A percentile compares a stretch with the other conserved stretches of the same genome.
These are phyloP conservation scores for Colletotrichum agaves DNA, from an alignment of 2,329 filamentous ascomycete species.

Conservation along the genomic window DNA sequence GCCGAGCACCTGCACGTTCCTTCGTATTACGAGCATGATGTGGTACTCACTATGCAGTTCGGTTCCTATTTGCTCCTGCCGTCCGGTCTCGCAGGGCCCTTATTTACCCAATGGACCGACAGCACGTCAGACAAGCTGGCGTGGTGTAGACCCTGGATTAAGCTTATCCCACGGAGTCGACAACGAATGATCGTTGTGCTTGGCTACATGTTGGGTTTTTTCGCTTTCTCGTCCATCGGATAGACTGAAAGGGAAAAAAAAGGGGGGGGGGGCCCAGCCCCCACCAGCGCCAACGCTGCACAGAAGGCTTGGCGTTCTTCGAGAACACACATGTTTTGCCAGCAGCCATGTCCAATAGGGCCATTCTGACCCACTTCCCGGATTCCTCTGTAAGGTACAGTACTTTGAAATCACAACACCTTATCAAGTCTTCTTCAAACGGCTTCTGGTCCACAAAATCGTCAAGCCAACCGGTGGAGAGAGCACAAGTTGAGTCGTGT, in stretches of 20 bases:
- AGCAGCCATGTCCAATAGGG: no score
- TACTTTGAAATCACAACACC: not conserved
- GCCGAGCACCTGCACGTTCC: not conserved
- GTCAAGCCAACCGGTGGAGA: no score
- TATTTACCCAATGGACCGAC: not conserved
- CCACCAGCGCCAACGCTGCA: constrained; percentile 11
- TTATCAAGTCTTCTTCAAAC: not conserved
- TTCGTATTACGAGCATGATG: not conserved
- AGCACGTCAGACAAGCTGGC: not conserved
- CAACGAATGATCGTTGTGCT: not conserved
- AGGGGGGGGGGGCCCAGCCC: no score
- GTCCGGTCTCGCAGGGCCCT: not conserved
- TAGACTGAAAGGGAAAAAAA: not conserved
- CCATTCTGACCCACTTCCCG: no score
- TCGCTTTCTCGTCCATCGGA: not conserved
- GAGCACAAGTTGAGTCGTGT: no score
- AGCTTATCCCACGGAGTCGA: constrained; percentile 8
- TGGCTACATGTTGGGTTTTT: not conserved
- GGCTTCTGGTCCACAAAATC: no score
- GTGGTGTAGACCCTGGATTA: constrained; percentile 2
- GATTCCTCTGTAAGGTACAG: no score
- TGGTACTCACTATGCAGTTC: not conserved
- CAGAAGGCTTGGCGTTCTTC: constrained; percentile 25
- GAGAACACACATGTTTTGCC: not conserved
- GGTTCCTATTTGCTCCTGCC: not conserved